Evolutionary conservation across 176 grass and related monocot species (phyloP).

Genomic region (Cocos nucifera): DNA sequence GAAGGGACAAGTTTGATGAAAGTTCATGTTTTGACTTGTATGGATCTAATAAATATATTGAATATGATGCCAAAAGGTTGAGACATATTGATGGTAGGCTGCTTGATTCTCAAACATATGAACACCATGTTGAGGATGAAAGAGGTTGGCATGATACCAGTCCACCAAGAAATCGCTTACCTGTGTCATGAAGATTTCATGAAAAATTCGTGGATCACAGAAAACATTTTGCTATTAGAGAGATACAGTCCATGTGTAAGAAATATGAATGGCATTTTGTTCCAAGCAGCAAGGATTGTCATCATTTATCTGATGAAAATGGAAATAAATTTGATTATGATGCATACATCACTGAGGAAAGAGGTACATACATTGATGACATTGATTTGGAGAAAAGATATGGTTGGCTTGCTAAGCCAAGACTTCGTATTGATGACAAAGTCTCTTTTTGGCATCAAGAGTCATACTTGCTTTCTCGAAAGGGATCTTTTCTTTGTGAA

Average conservation of each 20-base stretch:
- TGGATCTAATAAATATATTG: constrained; percentile 13
- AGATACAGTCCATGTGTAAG: constrained; percentile 7
- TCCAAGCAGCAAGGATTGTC: constrained; percentile 18
- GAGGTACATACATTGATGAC: constrained; percentile 6
- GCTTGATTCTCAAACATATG: constrained; percentile 19
- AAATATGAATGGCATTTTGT: constrained; percentile 20
- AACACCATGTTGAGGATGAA: constrained; percentile 17
- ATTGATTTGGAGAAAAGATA: constrained; percentile 16
- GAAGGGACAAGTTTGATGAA: constrained; percentile 14
- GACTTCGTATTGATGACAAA: constrained; percentile 21
- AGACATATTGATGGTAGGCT: constrained; percentile 19
- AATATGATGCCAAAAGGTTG: constrained; percentile 23
- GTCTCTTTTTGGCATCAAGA: constrained; percentile 22
- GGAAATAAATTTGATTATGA: constrained; percentile 11
- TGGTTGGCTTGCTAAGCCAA: constrained; percentile 34
- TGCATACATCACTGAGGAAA: neutral
- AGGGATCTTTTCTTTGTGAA: constrained; percentile 5
- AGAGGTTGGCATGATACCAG: constrained; percentile 24
- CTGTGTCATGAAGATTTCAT: constrained; percentile 18
- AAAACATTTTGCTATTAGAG: constrained; percentile 20
- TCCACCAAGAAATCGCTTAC: neutral
- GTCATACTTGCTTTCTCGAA: constrained; percentile 17
- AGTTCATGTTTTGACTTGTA: constrained; percentile 1
- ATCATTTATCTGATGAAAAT: constrained; percentile 10
- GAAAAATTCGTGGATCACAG: constrained; percentile 20